Evolutionary conservation across 2,329 filamentous ascomycete species (phyloP).

Genomic region (Magnaporthiopsis poae): DNA sequence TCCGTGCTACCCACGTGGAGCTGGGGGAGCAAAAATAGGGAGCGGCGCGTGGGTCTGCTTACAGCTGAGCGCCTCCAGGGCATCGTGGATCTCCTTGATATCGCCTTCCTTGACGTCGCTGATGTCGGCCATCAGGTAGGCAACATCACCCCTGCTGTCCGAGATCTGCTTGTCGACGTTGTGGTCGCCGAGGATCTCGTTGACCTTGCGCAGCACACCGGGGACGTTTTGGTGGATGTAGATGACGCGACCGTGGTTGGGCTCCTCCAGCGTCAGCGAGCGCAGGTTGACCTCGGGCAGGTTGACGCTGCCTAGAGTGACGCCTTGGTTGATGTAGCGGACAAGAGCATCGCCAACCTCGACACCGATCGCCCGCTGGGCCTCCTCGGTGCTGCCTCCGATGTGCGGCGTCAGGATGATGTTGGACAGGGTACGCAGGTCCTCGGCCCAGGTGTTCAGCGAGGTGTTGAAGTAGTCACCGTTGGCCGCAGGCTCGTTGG

Average conservation of each 20-base stretch:
- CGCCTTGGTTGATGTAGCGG: slow-evolving; percentile 90
- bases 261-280: slow-evolving; percentile 80
- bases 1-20: neutral
- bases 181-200: slow-evolving; percentile 86
- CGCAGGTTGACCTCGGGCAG: slow-evolving; percentile 89
- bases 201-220: slow-evolving; percentile 87
- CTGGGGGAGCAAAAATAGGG: slow-evolving; percentile 2
- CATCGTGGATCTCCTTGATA: slow-evolving; percentile 77
- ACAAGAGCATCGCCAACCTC: slow-evolving; percentile 84
- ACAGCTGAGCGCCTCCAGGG: slow-evolving; percentile 72
- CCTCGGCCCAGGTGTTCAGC: slow-evolving; percentile 76
- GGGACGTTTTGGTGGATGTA: slow-evolving; percentile 96
- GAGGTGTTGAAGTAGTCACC: slow-evolving; percentile 85
- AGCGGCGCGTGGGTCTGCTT: slow-evolving; percentile 28
- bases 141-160: slow-evolving; percentile 85
- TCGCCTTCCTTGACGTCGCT: slow-evolving; percentile 72
- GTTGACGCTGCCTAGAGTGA: slow-evolving; percentile 86
- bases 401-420: slow-evolving; percentile 94
- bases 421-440: slow-evolving; percentile 77
- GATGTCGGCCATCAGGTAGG: slow-evolving; percentile 96
- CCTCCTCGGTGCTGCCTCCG: slow-evolving; percentile 93
- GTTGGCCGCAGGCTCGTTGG: slow-evolving; percentile 84
- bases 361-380: slow-evolving; percentile 87
- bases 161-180: slow-evolving; percentile 99
- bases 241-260: slow-evolving; percentile 80